Evolutionary conservation across 352 stramenopile species (phyloP).

Genomic region (Globisporangium emineosum): DNA sequence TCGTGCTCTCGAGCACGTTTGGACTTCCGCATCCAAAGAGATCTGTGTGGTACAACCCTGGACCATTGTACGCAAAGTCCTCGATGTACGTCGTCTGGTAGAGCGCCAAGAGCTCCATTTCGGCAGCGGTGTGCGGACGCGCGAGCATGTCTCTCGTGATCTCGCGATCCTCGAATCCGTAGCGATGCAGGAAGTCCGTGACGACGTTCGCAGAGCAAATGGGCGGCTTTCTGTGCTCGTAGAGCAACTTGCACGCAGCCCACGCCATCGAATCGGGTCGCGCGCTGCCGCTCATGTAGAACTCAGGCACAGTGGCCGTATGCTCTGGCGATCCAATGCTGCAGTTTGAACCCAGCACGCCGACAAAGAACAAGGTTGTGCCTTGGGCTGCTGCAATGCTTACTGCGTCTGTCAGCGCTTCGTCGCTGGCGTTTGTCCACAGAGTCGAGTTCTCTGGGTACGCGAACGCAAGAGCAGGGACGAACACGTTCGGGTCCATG

Average conservation of each 20-base stretch:
- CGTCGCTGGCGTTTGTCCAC: conserved; percentile 1
- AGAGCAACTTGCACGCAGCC: conserved; percentile 44
- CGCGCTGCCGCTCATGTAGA: conserved; percentile 31
- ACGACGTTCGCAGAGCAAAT: conserved; percentile 46
- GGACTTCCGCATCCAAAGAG: conserved; percentile 45
- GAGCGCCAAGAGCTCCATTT: conserved; percentile 31
- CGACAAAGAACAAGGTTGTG: conserved; percentile 19
- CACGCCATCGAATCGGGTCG: conserved; percentile 47
- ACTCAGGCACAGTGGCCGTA: neutral
- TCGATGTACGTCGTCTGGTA: conserved; percentile 36
- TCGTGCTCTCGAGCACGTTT: conserved; percentile 24
- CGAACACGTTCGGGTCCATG: conserved; percentile 14
- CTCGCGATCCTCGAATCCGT: conserved; percentile 24
- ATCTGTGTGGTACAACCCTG: conserved; percentile 10
- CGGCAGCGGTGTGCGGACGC: conserved; percentile 27
- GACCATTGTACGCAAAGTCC: conserved; percentile 26
- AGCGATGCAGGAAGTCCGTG: conserved; percentile 33
- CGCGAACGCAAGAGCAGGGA: neutral
- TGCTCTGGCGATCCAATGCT: neutral
- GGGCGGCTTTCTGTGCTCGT: conserved; percentile 27
- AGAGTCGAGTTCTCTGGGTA: conserved; percentile 7
- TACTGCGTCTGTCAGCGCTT: neutral
- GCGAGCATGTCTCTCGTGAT: conserved; percentile 30
- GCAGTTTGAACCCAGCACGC: conserved; percentile 8
- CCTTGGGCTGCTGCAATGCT: neutral